Percentiles rank a stretch among this genome's conserved stretches.
These are phyloP conservation scores for Camellia lanceoleosa DNA, from an alignment of 148 eudicot species.

Conservation along the genomic window DNA sequence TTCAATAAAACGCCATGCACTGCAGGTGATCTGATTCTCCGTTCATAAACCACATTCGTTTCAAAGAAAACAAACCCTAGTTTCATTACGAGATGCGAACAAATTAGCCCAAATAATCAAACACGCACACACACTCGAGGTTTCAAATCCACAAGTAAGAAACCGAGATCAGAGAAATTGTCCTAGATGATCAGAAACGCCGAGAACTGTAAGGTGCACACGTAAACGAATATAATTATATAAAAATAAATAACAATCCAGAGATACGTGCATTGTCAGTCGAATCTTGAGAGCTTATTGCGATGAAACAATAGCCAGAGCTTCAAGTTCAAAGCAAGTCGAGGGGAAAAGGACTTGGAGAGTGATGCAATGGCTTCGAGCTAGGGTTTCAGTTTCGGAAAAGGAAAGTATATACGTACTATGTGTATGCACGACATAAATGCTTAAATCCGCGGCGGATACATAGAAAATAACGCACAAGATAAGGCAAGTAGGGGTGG, in stretches of 20 bases:
- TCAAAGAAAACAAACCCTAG: conserved; percentile 3
- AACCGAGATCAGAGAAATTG: neutral
- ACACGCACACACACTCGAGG: neutral
- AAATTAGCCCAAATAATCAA: neutral
- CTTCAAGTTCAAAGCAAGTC: neutral
- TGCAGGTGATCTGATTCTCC: neutral
- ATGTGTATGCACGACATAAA: neutral
- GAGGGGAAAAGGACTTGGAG: neutral
- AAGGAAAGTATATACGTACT: neutral
- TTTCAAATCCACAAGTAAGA: neutral
- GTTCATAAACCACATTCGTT: neutral
- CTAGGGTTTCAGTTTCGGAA: conserved; percentile 19
- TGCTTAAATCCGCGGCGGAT: neutral
- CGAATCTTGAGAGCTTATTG: conserved; percentile 7
- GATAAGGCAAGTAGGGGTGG: neutral
- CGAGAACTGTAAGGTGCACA: neutral
- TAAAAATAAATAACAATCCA: neutral
- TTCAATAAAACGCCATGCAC: neutral
- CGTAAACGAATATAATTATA: neutral
- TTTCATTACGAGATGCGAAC: neutral
- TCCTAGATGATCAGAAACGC: neutral
- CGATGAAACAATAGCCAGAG: neutral
- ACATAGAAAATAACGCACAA: neutral
- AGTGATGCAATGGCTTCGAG: conserved; percentile 1
- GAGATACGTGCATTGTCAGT: conserved; percentile 3